Evolutionary conservation across 495 filamentous ascomycete species (phyloP).

Genomic region (Podospora anserina): DNA sequence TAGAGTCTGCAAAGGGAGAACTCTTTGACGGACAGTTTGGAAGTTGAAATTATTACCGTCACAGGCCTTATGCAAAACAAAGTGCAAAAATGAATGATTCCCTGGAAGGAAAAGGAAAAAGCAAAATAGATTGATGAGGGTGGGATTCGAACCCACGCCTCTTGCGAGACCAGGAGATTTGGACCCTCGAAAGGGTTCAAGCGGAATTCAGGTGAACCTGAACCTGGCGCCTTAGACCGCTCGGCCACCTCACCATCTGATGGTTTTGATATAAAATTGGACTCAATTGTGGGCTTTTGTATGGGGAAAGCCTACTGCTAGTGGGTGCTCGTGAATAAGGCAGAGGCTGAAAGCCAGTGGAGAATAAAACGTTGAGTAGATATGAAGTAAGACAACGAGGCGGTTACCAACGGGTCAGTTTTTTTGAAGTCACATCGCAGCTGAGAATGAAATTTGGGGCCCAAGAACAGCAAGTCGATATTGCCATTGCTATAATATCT

Average conservation of each 20-base stretch:
- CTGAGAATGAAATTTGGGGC: neutral
- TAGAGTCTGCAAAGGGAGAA: no score
- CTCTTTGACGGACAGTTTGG: no score
- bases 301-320: neutral
- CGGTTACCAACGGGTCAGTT: neutral
- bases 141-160: slow-evolving; percentile 25
- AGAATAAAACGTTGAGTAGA: neutral
- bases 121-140: slow-evolving; percentile 13
- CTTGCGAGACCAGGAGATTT: slow-evolving; percentile 18
- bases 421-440: neutral
- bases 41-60: no score
- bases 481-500: neutral
- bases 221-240: slow-evolving; percentile 26
- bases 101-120: neutral
- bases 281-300: neutral
- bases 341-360: neutral
- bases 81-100: no score
- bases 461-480: neutral
- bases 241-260: slow-evolving; percentile 22
- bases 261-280: slow-evolving; percentile 8
- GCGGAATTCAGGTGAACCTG: slow-evolving; percentile 21
- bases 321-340: neutral
- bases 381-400: neutral
- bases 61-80: no score
- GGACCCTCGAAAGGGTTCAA: neutral